Conservation (phyloP, 768 basidiomycete species). For the Auricularia cornea region DNA sequence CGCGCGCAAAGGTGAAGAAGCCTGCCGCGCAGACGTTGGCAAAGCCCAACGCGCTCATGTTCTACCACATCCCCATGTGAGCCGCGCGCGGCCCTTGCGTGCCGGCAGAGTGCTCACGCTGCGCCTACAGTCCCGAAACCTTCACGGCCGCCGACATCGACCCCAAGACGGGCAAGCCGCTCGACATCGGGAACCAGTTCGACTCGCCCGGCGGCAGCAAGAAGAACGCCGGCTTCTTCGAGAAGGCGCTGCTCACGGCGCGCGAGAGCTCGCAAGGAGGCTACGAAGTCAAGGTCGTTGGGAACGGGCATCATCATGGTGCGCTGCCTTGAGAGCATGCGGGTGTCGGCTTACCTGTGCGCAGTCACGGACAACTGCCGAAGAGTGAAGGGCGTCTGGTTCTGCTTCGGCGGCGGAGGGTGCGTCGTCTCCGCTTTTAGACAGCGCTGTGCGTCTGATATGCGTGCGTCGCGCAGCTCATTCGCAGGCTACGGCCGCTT, state of each 20-base stretch:
- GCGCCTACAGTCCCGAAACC: slow-evolving; percentile 68
- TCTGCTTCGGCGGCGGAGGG: slow-evolving; percentile 85
- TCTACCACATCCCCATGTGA: slow-evolving; percentile 98
- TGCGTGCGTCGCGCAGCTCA: slow-evolving; percentile 46
- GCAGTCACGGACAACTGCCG: slow-evolving; percentile 83
- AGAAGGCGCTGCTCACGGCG: slow-evolving; percentile 67
- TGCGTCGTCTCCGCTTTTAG: slow-evolving; percentile 26
- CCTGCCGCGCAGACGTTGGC: slow-evolving; percentile 44
- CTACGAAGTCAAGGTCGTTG: slow-evolving; percentile 78
- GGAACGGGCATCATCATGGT: slow-evolving; percentile 89
- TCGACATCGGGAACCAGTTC: slow-evolving; percentile 64
- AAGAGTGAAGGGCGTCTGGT: slow-evolving; percentile 79
- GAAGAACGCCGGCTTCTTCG: slow-evolving; percentile 74
- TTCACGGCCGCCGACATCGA: slow-evolving; percentile 61
- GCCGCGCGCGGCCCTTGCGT: too few species aligned
- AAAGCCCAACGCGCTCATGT: slow-evolving; percentile 94
- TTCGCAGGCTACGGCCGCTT: slow-evolving; percentile 76
- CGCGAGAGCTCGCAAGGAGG: slow-evolving; percentile 58
- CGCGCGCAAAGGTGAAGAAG: slow-evolving; percentile 35
- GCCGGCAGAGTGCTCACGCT: too few species aligned
- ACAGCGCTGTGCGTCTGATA: slow-evolving; percentile 6
- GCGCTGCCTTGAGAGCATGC: slow-evolving; percentile 8
- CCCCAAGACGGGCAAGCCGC: slow-evolving; percentile 44
- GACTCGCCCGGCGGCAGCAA: slow-evolving; percentile 58
- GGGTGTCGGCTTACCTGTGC: slow-evolving; percentile 8